Percentiles rank a stretch among this genome's conserved stretches.
phyloP scores from a whole-genome alignment of 176 grass and related monocot genomes.

The Poa pratensis region DNA sequence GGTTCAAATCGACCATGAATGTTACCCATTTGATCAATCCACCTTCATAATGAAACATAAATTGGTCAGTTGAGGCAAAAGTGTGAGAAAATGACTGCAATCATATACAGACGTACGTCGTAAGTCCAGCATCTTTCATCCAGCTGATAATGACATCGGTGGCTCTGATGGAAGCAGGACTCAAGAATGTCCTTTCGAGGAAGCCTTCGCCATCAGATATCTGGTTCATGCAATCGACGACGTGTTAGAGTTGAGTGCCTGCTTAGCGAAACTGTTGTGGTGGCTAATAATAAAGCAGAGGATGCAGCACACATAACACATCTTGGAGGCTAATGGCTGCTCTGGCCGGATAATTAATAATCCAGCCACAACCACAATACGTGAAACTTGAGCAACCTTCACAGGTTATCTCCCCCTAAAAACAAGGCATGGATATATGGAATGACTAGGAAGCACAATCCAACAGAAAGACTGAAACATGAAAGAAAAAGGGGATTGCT shows the following conservation, averaged over 20 bases:
- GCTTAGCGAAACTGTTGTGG: neutral
- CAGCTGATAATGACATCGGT: conserved; percentile 70
- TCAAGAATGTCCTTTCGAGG: conserved; percentile 95
- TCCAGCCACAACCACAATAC: neutral
- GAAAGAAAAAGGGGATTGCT: neutral
- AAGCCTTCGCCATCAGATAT: conserved; percentile 88
- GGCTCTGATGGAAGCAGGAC: conserved; percentile 79
- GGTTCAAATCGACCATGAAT: conserved; percentile 71
- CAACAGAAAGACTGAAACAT: neutral
- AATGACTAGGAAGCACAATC: conserved; percentile 18
- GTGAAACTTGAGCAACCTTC: neutral
- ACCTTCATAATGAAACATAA: conserved; percentile 45
- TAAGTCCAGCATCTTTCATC: conserved; percentile 97
- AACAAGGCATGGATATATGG: neutral
- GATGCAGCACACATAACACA: neutral
- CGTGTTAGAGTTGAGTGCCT: conserved; percentile 32
- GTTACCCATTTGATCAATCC: conserved; percentile 98
- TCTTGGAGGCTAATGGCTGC: neutral
- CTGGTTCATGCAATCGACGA: conserved; percentile 47
- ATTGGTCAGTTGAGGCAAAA: neutral
- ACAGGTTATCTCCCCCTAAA: conserved; percentile 11
- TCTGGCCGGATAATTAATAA: neutral
- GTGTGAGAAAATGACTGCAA: conserved; percentile 5
- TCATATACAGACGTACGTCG: conserved; percentile 52
- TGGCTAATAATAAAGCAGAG: neutral